Evolutionary conservation across 495 filamentous ascomycete genomes (phyloP).

Genomic region (Daldinia vernicosa): DNA sequence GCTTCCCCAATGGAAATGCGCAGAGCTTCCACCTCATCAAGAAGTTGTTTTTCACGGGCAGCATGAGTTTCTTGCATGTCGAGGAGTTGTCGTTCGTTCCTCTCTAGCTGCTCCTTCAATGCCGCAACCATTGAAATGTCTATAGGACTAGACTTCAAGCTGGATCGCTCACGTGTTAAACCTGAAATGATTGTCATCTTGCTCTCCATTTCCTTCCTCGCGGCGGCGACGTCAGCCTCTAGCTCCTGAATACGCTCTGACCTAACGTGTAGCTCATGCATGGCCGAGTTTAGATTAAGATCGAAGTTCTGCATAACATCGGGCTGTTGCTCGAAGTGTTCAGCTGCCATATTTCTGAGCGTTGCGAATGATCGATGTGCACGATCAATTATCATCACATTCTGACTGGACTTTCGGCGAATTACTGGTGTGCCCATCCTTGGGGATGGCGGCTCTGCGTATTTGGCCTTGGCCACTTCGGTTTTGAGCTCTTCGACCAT

Average conservation of each 20-base stretch:
- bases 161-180: slow-evolving; percentile 88
- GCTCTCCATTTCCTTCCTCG: slow-evolving; percentile 94
- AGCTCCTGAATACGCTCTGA: slow-evolving; percentile 90
- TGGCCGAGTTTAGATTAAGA: slow-evolving; percentile 85
- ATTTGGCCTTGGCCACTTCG: slow-evolving; percentile 78
- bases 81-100: slow-evolving; percentile 82
- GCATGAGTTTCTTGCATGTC: slow-evolving; percentile 76
- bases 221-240: slow-evolving; percentile 81
- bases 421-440: slow-evolving; percentile 73
- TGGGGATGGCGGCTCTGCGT: slow-evolving; percentile 68
- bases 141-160: slow-evolving; percentile 85
- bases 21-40: slow-evolving; percentile 72
- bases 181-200: slow-evolving; percentile 96
- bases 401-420: slow-evolving; percentile 93
- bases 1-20: slow-evolving; percentile 64
- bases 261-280: slow-evolving; percentile 88
- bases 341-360: slow-evolving; percentile 83
- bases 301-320: slow-evolving; percentile 94
- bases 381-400: slow-evolving; percentile 86
- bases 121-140: slow-evolving; percentile 92
- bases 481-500: slow-evolving; percentile 89
- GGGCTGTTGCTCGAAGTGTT: slow-evolving; percentile 82
- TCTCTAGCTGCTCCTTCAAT: slow-evolving; percentile 85
- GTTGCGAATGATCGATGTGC: slow-evolving; percentile 92
- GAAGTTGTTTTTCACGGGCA: slow-evolving; percentile 75